phyloP scores from a whole-genome alignment of 2,329 filamentous ascomycete species.

The Herpotrichia juniperi region DNA sequence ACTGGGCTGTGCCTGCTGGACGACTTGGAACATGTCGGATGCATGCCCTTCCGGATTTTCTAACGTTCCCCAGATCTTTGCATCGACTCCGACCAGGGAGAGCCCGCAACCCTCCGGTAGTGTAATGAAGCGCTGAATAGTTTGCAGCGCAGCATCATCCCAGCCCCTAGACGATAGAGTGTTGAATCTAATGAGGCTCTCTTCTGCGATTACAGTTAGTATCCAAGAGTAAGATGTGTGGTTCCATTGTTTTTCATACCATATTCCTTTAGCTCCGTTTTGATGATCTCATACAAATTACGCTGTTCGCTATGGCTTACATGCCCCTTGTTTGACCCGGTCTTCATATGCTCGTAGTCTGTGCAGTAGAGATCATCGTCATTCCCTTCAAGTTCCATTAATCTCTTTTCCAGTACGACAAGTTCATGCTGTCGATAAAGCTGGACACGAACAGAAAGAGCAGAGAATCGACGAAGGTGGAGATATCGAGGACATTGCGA shows the following conservation, averaged over 20 bases:
- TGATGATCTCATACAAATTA: constrained; percentile 8
- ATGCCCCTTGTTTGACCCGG: not conserved
- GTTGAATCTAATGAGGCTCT: constrained; percentile 11
- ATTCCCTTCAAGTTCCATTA: constrained; percentile 6
- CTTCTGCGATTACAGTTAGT: constrained; percentile 6
- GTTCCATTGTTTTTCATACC: constrained; percentile 2
- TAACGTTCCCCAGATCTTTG: constrained; percentile 7
- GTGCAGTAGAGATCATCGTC: not conserved
- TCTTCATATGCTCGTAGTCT: constrained; percentile 5
- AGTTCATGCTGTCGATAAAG: constrained; percentile 14
- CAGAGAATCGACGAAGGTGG: constrained; percentile 16
- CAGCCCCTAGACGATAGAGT: constrained; percentile 6
- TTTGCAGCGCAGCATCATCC: not conserved
- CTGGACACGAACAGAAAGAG: constrained; percentile 8
- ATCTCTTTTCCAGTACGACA: constrained; percentile 5
- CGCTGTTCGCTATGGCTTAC: not conserved
- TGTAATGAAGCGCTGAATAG: constrained; percentile 8
- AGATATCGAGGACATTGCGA: constrained; percentile 9
- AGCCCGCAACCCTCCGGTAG: not conserved
- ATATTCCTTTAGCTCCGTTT: constrained; percentile 12
- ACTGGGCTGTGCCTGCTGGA: constrained; percentile 1
- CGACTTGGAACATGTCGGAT: constrained; percentile 12
- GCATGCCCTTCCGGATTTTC: not conserved
- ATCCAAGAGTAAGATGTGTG: not conserved
- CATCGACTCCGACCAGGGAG: constrained; percentile 2